Base-by-base conservation (phyloP, 129 eudicot species). In the Flaveria trinervia region DNA sequence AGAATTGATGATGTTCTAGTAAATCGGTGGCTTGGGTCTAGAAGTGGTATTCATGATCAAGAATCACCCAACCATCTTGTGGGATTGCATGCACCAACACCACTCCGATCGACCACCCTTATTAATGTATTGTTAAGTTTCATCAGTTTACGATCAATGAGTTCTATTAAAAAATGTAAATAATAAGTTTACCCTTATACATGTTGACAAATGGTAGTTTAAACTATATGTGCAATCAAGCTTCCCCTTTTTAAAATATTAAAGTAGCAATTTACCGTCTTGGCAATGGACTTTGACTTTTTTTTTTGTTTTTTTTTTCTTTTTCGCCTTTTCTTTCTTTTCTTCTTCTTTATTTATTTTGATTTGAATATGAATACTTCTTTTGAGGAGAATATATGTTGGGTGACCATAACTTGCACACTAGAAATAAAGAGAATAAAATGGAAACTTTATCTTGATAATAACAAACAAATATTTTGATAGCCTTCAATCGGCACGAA, bases 361-460 rank as follows among this genome's bases (percentile, higher is more conserved):
- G 46, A 67, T 75, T 75, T 64, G 67, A 64, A 62, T 62, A 45
- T 50, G 60, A 74, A 10, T 75, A 75, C 71, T 61, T 49, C 71
- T 75, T 75, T 64, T 62, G 79, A 75, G 62, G 72, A 62, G 79
- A 75, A 64, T 64, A 75, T 75, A 75, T 62, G 64, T 75, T 74
- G 28, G 79, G 79, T 74, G 79, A 55, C 46, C 51, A 60, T 74
- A 45, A 74, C 71, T 74, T 75, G 71, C 79, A 75, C 79, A 75
- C 79, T 62, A 62, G 61, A 62, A 74, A 48, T 25, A 65, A 75
- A 62, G 71, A 73, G 77, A 73, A 56, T 73, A 68, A 65, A 62
- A 62, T 46, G 12, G 23, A 62, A 46, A 26, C 79, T 64, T 64
- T 62, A 75, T 62, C 71, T 64, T 75, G 62, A 74, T 62, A 10